Base-by-base conservation (phyloP, 1,284 basidiomycete genomes). In the Leccinum griseonigrum region DNA sequence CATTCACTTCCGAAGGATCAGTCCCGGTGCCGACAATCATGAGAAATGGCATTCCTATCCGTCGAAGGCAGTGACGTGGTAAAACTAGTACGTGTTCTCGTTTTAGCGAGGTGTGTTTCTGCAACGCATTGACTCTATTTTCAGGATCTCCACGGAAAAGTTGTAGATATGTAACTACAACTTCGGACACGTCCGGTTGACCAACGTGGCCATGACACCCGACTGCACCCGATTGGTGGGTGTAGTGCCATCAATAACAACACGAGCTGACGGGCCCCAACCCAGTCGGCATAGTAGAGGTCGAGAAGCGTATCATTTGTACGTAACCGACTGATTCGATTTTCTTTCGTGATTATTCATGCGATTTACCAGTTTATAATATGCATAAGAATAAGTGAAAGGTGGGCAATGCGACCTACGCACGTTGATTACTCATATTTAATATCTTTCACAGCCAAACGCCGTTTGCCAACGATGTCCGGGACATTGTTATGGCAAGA, bases 221-320 rank as follows among this genome's bases (percentile, higher is more conserved):
- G 89, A 92, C 69, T 80, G 81, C 43, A 70, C 76, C 59, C 81
- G 89, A 31, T 78, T 92, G 66, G 76, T 92, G 28, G 88, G 86
- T 31, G 89, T 92, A 34, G 91, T 87, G 2, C 87, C 87, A 1
- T 74, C 91, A 48, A 77, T 87, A 31, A 77, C 22, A 22, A 22
- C 81, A 61, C 87, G 87, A 8, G 79, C 81, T 1, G 79, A 80
- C 54, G 87, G 87, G n/a, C 76, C 89, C 26, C 83, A 85, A 51
- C 91, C 91, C 2, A 90, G 85, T 69, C 89, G 85, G 73, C 89
- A 87, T 43, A 75, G 71, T 28, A 78, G 86, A 62, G 22, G 85
- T 83, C 4, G 91, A 92, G 74, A 92, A 92, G 68, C 85, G 88
- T 28, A 83, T 92, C 56, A 83, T 91, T 60, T 85, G 91, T 89